Evolutionary conservation across 2,329 filamentous ascomycete genomes (phyloP), one percentile per base, ranked within the genome.

Genomic region (Daldinia eschscholtzii): DNA sequence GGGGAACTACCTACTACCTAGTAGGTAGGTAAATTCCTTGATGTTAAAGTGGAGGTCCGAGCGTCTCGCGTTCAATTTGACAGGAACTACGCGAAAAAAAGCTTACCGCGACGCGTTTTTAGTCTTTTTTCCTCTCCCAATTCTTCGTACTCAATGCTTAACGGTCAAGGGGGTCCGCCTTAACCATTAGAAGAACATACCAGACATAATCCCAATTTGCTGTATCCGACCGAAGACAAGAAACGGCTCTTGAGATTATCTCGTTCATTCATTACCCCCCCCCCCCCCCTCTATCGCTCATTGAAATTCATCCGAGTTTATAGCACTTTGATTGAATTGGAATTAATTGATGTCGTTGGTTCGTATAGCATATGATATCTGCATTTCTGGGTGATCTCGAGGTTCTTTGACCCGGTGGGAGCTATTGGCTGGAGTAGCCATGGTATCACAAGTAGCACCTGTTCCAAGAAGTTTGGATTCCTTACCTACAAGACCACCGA

Each of bases 401-500:
- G 66, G 55, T 56, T 64, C 44, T 56, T 71, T 65, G 58, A 57
- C 63, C 72, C 68, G 72, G 76, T 74, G 76, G 71, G 62, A 67
- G 71, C 57, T 67, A 68, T 73, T 70, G 72, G 73, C 73, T 68
- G 48, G 67, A 72, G 73, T 67, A 79, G 78, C 71, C 76, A 84
- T 84, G 82, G 79, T 80, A 77, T 78, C 81, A 67, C 75, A 78
- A 70, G 73, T 77, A 68, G 76, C 70, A 37, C 69, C 77, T 61
- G 74, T 79, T 68, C 77, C 81, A 68, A 80, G 74, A 73, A 77
- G 83, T 74, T 81, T 89, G 73, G 85, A 88, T 70, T 82, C 83
- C 64, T 81, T 89, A 61, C 82, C 85, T 70, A 79, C 87, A 68
- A 85, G 88, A 78, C 89, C 89, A 28, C 89, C 90, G n/a, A 92